Evolutionary conservation across 163 green algal genomes (phyloP), one percentile per base, ranked within the genome.

Genomic region (Coccomyxa subellipsoidea): DNA sequence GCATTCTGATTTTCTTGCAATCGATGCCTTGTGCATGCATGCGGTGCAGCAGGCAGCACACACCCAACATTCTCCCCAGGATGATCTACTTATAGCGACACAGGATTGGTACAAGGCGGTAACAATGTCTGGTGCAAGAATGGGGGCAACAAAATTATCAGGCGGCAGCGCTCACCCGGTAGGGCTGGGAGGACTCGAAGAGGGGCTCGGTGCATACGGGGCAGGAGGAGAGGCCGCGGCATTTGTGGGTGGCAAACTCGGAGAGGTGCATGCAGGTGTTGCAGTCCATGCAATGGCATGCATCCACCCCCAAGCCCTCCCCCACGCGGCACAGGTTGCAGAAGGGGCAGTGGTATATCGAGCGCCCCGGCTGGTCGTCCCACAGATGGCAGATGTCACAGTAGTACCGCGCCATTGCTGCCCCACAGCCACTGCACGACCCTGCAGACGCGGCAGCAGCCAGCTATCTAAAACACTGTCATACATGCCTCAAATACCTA

Each of bases 251-350:
- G 47, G 92, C 89, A 87, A 95, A 96, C 18, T 98, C 88, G 37
- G 88, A 87, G 54, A 99, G 89, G 82, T 87, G 92, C 95, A 99
- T 98, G 94, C 97, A 99, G n/a, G 93, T 88, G 87, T 99, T 99
- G 94, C 97, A 99, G 79, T 94, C 90, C 97, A 99, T 99, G 94
- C 97, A 99, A 90, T 99, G 97, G 90, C 97, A 98, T 80, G 96
- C 96, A 88, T 99, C 97, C 9, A 98, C 89, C 38, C 96, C 96
- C 69, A 99, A 92, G 0, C 96, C 96, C 76, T 92, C 86, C 12
- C 93, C 94, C 77, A 89, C 85, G 36, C 80, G 83, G 90, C 97
- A 99, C 75, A 99, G 91, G 89, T 99, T 99, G 93, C 96, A 99
- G 90, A 98, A 99, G 73, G 95, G 96, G 92, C 96, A 99, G 92